Evolutionary conservation across 495 filamentous ascomycete genomes (phyloP).

Genomic region (Aspergillus indologenus): DNA sequence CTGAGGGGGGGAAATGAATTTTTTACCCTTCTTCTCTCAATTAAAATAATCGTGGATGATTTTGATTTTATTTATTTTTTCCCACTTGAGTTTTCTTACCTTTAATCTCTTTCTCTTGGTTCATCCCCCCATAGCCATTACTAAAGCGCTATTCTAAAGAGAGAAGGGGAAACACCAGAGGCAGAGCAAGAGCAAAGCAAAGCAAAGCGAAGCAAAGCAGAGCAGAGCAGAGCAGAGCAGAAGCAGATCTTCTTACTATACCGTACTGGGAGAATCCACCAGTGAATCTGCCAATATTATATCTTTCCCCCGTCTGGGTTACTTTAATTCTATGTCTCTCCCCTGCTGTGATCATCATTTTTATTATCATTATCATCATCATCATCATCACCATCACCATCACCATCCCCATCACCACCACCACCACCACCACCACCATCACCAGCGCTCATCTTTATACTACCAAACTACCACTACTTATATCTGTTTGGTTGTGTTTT

Average conservation of each 20-base stretch:
- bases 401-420: background rate
- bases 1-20: background rate
- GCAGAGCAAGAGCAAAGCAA: background rate
- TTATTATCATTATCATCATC: background rate
- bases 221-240: background rate
- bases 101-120: constrained; percentile 3
- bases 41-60: background rate
- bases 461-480: background rate
- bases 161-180: background rate
- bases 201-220: background rate
- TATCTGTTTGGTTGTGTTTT: background rate
- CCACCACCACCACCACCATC: background rate
- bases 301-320: background rate
- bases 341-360: background rate
- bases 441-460: background rate
- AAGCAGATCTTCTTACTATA: background rate
- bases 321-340: background rate
- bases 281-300: background rate
- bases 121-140: constrained; percentile 6
- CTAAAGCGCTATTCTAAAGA: background rate
- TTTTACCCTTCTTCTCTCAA: constrained; percentile 10
- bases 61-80: constrained; percentile 8
- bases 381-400: background rate
- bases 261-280: background rate
- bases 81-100: constrained; percentile 12